Base-by-base conservation (phyloP, 768 basidiomycete genomes). In the Dioszegia crocea region DNA sequence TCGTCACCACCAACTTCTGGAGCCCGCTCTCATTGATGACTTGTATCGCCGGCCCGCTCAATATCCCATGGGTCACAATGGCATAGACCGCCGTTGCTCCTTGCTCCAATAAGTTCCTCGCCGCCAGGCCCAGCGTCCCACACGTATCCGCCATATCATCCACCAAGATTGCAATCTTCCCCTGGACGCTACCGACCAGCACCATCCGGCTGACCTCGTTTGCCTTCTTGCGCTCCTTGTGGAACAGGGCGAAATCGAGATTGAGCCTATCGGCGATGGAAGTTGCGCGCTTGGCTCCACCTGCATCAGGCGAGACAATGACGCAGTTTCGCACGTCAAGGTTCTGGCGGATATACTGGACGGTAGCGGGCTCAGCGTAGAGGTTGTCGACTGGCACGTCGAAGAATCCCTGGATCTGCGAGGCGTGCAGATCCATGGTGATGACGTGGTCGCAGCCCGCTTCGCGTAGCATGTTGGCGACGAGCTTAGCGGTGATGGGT, bases 111-210 rank as follows among this genome's bases (percentile, higher is more conserved):
- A 99, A 81, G n/a, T 90, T 88, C 44, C 84, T 84, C 6, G 85
- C 85, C 11, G 96, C 96, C 14, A 94, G 80, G 14, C 84, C 81
- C 27, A 98, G 81, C n/a, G 96, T 98, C 36, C 81, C 83, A 12
- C 93, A 94, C 4, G 90, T 91, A 75, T 99, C 96, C 71, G 96
- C 88, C 94, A 99, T 98, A 73, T 99, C 96, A 76, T 99, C 96
- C 31, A 99, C 90, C 45, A 99, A 83, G 71, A 99, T 90, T 38
- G 89, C 92, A 53, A 92, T 83, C 88, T 96, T 97, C 81, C 86
- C 91, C 63, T 82, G 83, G 56, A 98, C 96, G 70, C 91, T 88
- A 11, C 96, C 96, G 59, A 99, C 94, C 52, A 99, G 82, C 39
- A 98, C 82, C 77, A 98, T 79, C 40, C 78, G 71, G 1, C 74